These are phyloP conservation scores for Wickerhamiella sorbophila DNA, from an alignment of 805 yeast genomes.

Conservation along the genomic window DNA sequence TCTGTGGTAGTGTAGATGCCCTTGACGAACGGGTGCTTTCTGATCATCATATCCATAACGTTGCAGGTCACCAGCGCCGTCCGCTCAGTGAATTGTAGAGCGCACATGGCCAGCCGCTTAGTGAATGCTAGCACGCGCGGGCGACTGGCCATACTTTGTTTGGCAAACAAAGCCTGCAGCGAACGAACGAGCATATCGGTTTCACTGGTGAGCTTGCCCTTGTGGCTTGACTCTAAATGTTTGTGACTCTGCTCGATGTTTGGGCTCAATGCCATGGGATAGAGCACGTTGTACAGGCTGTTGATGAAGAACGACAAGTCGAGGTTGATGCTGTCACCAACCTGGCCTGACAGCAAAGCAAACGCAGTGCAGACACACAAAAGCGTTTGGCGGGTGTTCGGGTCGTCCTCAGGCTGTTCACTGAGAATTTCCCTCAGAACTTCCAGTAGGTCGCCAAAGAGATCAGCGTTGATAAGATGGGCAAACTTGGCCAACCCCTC, in stretches of 20 bases:
- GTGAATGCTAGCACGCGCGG: slow-evolving; percentile 43
- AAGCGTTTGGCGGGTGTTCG: slow-evolving; percentile 49
- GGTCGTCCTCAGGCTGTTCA: slow-evolving; percentile 32
- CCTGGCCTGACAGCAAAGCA: slow-evolving; percentile 64
- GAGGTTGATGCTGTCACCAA: slow-evolving; percentile 54
- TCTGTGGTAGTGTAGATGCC: slow-evolving; percentile 83
- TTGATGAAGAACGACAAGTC: slow-evolving; percentile 74
- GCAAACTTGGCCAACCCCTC: slow-evolving; percentile 89
- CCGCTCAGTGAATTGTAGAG: slow-evolving; percentile 75
- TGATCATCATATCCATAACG: slow-evolving; percentile 61
- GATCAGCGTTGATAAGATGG: slow-evolving; percentile 80
- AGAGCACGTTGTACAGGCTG: slow-evolving; percentile 53
- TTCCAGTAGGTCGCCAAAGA: slow-evolving; percentile 83
- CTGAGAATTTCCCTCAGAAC: slow-evolving; percentile 70
- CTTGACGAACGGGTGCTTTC: slow-evolving; percentile 53
- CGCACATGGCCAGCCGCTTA: slow-evolving; percentile 55
- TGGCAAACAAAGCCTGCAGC: slow-evolving; percentile 55
- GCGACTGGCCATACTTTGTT: slow-evolving; percentile 29
- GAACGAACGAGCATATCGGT: slow-evolving; percentile 69
- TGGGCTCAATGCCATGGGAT: slow-evolving; percentile 58
- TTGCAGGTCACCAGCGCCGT: slow-evolving; percentile 64
- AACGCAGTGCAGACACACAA: slow-evolving; percentile 84
- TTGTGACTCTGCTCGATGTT: slow-evolving; percentile 79
- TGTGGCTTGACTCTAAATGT: slow-evolving; percentile 61
- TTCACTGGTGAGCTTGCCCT: slow-evolving; percentile 62